These are phyloP conservation scores for Rhizopogon sp. DNA, from an alignment of 768 basidiomycete genomes.

Conservation along the genomic window DNA sequence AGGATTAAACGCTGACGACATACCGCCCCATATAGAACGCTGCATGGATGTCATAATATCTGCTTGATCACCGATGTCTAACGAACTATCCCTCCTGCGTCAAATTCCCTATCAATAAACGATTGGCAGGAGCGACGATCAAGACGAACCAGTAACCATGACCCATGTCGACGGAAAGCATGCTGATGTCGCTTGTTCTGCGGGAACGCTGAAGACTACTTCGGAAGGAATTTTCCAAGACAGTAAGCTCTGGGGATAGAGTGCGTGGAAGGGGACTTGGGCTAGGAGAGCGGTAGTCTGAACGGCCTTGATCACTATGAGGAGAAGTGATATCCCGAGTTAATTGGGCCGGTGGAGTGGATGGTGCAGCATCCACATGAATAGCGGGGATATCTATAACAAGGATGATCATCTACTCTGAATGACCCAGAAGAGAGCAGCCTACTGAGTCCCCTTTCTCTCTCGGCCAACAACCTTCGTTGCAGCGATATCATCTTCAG, in stretches of 20 bases:
- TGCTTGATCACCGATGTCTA: conserved; percentile 10
- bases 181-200: conserved; percentile 55
- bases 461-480: conserved; percentile 54
- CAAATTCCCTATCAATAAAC: not conserved
- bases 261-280: conserved; percentile 7
- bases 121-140: not conserved
- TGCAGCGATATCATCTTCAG: conserved; percentile 73
- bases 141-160: conserved; percentile 45
- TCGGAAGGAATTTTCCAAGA: conserved; percentile 36
- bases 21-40: conserved; percentile 70
- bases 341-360: conserved; percentile 34
- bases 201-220: conserved; percentile 50
- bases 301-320: conserved; percentile 3
- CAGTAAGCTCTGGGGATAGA: conserved; percentile 13
- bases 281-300: conserved; percentile 3
- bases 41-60: conserved; percentile 55
- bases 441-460: conserved; percentile 41
- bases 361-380: conserved; percentile 55
- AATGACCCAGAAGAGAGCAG: not conserved
- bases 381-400: conserved; percentile 63
- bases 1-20: conserved; percentile 15
- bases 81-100: conserved; percentile 10
- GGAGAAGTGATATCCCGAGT: conserved; percentile 55
- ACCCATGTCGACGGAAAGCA: conserved; percentile 48
- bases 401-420: conserved; percentile 2